These are phyloP conservation scores for Forsythia suspensa DNA, from an alignment of 257 asterid species.

Conservation along the genomic window DNA sequence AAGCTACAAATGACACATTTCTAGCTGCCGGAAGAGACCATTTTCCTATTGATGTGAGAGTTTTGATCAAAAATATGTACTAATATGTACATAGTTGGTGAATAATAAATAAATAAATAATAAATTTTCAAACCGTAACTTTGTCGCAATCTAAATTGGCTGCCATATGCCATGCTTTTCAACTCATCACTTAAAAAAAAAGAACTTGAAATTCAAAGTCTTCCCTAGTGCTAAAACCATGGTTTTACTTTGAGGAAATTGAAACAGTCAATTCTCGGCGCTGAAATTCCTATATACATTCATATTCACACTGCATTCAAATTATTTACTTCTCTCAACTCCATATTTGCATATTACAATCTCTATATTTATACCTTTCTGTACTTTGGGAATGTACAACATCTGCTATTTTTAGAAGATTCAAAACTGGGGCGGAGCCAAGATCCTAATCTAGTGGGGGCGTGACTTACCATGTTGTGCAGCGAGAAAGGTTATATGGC, in stretches of 20 bases:
- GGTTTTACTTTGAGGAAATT: background rate
- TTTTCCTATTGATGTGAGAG: slow-evolving; percentile 7
- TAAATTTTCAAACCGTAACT: slow-evolving; percentile 19
- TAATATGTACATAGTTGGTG: slow-evolving; percentile 10
- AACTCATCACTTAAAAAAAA: slow-evolving; percentile 19
- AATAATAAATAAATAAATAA: background rate
- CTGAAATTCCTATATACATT: background rate
- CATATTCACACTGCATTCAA: background rate
- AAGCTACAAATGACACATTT: slow-evolving; percentile 31
- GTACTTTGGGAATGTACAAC: background rate
- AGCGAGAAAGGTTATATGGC: background rate
- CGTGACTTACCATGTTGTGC: background rate
- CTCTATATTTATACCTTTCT: too few species aligned
- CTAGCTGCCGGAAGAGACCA: slow-evolving; percentile 13
- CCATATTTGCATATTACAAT: background rate
- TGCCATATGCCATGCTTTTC: slow-evolving; percentile 14
- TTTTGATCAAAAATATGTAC: background rate
- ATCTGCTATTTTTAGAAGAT: background rate
- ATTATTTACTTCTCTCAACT: background rate
- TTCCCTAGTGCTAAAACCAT: slow-evolving; percentile 6
- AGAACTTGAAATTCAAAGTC: slow-evolving; percentile 14
- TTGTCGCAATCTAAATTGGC: slow-evolving; percentile 13
- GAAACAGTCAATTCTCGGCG: background rate
- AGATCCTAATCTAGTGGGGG: background rate
- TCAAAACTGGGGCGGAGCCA: background rate